Evolutionary conservation across 495 filamentous ascomycete species (phyloP), one percentile per base, ranked within the genome.

Genomic region (Talaromyces proteolyticus): DNA sequence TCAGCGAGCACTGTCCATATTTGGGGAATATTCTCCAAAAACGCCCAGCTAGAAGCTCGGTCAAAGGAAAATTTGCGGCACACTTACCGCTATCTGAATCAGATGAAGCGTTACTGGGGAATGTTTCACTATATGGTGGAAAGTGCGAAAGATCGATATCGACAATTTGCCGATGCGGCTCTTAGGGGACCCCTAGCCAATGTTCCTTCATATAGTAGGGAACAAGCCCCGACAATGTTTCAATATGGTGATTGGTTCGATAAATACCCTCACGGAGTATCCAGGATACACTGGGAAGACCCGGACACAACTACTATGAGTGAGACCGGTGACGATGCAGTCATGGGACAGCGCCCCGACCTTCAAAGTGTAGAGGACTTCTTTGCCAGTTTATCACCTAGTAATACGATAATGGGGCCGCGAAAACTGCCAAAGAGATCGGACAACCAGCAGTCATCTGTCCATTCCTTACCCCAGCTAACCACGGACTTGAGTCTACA

Each of bases 211-310:
- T 20, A 6, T 4, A 74, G 69, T 4, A 74, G 69, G 48, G 74
- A 80, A 44, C 67, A 81, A 36, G 82, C 80, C 18, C 68, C 78
- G 1, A 68, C 72, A 11, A 88, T 96, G 63, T 91, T 96, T 70
- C 92, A 96, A 60, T 98, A 97, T 57, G 91, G 91, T 29, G 93
- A 98, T 65, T 98, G 93, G 93, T 96, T 96, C 59, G 83, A 91
- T 60, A 84, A 88, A 55, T 96, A 96, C 68, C 93, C 93, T 1
- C 89, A 93, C 57, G 93, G 93, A 10, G 88, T 96, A 18, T 88
- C 88, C 22, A 78, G 85, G 47, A 74, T 84, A 8, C 86, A 93
- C 64, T 93, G 87, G 67, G 86, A 91, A 55, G 89, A 91, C 53
- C 85, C 89, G 0, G 83, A 82, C 34, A 68, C 73, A 1, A 77